A percentile compares a stretch with the other conserved stretches of the same genome.
Conservation (phyloP, 108 stramenopile species). For the Mayamaea pseudoterrestris region DNA sequence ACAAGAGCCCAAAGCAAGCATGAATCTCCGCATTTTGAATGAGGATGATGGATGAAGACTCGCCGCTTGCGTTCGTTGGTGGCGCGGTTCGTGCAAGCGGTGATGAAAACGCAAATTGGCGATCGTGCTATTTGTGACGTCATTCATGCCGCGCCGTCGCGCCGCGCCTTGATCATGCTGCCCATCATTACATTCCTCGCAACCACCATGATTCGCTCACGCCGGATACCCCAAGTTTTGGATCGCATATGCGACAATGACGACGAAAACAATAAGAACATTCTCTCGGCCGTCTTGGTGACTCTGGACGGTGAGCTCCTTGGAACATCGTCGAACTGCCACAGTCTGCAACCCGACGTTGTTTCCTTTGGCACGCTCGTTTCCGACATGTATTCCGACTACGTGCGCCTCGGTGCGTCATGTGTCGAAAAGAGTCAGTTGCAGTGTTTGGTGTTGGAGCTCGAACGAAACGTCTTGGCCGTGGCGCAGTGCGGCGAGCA, state of each 20-base stretch:
- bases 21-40: too few species aligned
- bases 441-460: slow-evolving; percentile 32
- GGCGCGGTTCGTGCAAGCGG: too few species aligned
- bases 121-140: too few species aligned
- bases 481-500: slow-evolving; percentile 45
- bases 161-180: too few species aligned
- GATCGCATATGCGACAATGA: slow-evolving; percentile 54
- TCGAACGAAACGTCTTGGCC: slow-evolving; percentile 47
- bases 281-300: slow-evolving; percentile 62
- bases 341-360: slow-evolving; percentile 15
- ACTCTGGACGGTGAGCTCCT: slow-evolving; percentile 65
- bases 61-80: too few species aligned
- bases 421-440: slow-evolving; percentile 20
- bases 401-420: slow-evolving; percentile 29
- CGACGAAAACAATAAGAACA: too few species aligned
- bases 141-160: too few species aligned
- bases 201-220: slow-evolving; percentile 60
- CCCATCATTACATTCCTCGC: too few species aligned
- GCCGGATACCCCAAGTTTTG: slow-evolving; percentile 63
- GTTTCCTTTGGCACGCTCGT: slow-evolving; percentile 56
- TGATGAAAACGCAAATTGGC: too few species aligned
- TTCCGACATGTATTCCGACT: slow-evolving; percentile 64
- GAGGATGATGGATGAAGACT: too few species aligned
- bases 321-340: slow-evolving; percentile 18
- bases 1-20: too few species aligned